Evolutionary conservation across 2,329 filamentous ascomycete genomes (phyloP).

Genomic region (Cytospora chrysosperma): DNA sequence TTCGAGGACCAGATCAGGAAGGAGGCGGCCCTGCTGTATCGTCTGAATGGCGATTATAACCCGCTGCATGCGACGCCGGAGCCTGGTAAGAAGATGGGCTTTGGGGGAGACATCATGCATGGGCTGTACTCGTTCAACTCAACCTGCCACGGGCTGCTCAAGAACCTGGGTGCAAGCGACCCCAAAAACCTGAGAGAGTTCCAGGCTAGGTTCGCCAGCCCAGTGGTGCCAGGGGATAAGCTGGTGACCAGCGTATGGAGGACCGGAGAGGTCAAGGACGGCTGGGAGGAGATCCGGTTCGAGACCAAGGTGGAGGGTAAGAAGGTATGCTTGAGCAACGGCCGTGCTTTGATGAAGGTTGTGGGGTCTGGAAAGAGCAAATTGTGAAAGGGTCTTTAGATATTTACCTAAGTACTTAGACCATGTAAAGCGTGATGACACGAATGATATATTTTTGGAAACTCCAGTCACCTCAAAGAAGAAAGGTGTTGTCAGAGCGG

Average conservation of each 20-base stretch:
- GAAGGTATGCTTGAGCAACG: slow-evolving; percentile 86
- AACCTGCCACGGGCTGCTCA: slow-evolving; percentile 69
- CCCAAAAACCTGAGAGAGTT: slow-evolving; percentile 83
- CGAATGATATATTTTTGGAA: not conserved
- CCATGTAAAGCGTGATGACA: not conserved
- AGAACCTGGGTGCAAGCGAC: slow-evolving; percentile 71
- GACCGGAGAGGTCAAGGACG: slow-evolving; percentile 64
- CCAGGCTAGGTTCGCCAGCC: slow-evolving; percentile 82
- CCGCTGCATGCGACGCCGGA: slow-evolving; percentile 85
- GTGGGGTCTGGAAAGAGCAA: slow-evolving; percentile 58
- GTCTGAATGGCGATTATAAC: slow-evolving; percentile 92
- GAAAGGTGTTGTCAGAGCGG: not conserved
- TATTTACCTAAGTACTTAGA: too few species aligned
- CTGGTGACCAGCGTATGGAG: slow-evolving; percentile 80
- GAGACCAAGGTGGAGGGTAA: slow-evolving; percentile 72
- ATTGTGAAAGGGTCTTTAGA: slow-evolving; percentile 46
- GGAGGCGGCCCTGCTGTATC: slow-evolving; percentile 75
- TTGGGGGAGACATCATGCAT: slow-evolving; percentile 85
- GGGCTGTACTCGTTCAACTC: slow-evolving; percentile 87
- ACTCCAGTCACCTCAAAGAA: not conserved
- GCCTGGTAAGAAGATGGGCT: slow-evolving; percentile 85
- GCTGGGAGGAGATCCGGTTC: slow-evolving; percentile 83
- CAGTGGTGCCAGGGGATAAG: slow-evolving; percentile 80
- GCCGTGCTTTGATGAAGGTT: slow-evolving; percentile 73
- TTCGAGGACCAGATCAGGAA: slow-evolving; percentile 68